Percentiles rank a stretch among this genome's conserved stretches.
Evolutionary conservation across 2,329 filamentous ascomycete genomes (phyloP).

Genomic region (Xylaria sp.): DNA sequence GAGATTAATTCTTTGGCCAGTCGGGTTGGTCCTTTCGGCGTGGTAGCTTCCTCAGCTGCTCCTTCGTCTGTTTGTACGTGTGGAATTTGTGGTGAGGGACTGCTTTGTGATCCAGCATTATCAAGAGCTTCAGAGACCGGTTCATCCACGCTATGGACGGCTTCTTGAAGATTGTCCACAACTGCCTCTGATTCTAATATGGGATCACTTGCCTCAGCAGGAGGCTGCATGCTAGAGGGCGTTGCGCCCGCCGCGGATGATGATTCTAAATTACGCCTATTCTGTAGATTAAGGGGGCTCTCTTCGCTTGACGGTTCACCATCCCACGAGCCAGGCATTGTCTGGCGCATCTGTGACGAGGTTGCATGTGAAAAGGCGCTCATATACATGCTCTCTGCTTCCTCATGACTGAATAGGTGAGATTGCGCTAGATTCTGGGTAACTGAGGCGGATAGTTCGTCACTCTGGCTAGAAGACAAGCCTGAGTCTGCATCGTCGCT

Average conservation of each 20-base stretch:
- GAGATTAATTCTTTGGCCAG: slow-evolving; percentile 66
- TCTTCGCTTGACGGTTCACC: slow-evolving; percentile 49
- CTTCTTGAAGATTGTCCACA: slow-evolving; percentile 44
- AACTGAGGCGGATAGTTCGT: slow-evolving; percentile 44
- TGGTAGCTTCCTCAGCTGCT: slow-evolving; percentile 56
- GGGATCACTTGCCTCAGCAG: neutral
- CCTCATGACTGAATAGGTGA: slow-evolving; percentile 79
- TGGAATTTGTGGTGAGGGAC: slow-evolving; percentile 1
- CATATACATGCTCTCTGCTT: slow-evolving; percentile 90
- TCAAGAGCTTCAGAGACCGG: slow-evolving; percentile 32
- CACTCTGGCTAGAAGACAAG: slow-evolving; percentile 38
- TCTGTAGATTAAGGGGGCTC: slow-evolving; percentile 37
- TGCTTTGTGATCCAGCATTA: neutral
- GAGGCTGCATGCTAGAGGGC: slow-evolving; percentile 3
- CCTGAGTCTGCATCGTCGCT: slow-evolving; percentile 23
- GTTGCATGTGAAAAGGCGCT: slow-evolving; percentile 69
- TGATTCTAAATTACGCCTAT: slow-evolving; percentile 16
- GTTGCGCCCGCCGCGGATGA: neutral
- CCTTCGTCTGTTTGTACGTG: slow-evolving; percentile 29
- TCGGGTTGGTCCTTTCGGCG: slow-evolving; percentile 64
- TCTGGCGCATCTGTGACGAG: slow-evolving; percentile 46
- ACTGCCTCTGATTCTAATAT: slow-evolving; percentile 2
- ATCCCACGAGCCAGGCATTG: slow-evolving; percentile 67
- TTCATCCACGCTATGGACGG: slow-evolving; percentile 32
- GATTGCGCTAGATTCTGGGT: slow-evolving; percentile 68